These are phyloP conservation scores for Fraxinus americana DNA, from an alignment of 257 asterid genomes.

Conservation along the genomic window DNA sequence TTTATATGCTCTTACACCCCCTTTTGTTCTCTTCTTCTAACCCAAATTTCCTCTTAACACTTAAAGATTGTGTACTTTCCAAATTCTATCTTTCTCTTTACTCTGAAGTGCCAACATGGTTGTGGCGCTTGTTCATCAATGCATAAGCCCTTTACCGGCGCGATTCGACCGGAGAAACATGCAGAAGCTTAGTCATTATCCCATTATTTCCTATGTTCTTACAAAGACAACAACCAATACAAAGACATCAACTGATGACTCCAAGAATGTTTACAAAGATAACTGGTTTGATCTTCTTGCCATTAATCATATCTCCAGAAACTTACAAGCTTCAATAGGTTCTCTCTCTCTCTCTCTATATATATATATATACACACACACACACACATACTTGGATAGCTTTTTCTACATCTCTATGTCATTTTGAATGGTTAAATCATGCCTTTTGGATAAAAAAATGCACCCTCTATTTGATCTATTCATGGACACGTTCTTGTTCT, in stretches of 20 bases:
- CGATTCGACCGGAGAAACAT: conserved; percentile 32
- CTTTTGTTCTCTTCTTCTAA: conserved; percentile 24
- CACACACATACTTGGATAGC: not conserved
- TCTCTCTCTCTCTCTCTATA: conserved; percentile 13
- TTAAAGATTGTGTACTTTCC: too few relatives aligned
- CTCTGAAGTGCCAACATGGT: conserved; percentile 36
- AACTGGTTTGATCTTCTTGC: conserved; percentile 71
- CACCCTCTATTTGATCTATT: too few relatives aligned
- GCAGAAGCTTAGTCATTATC: conserved; percentile 24
- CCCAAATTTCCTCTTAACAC: not conserved
- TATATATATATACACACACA: not conserved
- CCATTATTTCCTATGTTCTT: conserved; percentile 28
- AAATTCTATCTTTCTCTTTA: not conserved
- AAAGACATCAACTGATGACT: conserved; percentile 8
- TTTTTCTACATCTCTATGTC: too few relatives aligned
- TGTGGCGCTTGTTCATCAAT: conserved; percentile 26
- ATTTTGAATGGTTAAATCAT: too few relatives aligned
- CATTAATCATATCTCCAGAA: conserved; percentile 68
- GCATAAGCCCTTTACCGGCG: conserved; percentile 27
- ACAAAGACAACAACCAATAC: conserved; percentile 22
- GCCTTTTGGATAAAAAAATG: too few relatives aligned
- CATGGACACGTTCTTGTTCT: too few relatives aligned
- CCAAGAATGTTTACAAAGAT: conserved; percentile 55
- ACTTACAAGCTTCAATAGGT: conserved; percentile 65
- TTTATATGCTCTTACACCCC: conserved; percentile 24